These are phyloP conservation scores for Hygrophorus pudorinus DNA, from an alignment of 768 basidiomycete genomes.

Conservation along the genomic window DNA sequence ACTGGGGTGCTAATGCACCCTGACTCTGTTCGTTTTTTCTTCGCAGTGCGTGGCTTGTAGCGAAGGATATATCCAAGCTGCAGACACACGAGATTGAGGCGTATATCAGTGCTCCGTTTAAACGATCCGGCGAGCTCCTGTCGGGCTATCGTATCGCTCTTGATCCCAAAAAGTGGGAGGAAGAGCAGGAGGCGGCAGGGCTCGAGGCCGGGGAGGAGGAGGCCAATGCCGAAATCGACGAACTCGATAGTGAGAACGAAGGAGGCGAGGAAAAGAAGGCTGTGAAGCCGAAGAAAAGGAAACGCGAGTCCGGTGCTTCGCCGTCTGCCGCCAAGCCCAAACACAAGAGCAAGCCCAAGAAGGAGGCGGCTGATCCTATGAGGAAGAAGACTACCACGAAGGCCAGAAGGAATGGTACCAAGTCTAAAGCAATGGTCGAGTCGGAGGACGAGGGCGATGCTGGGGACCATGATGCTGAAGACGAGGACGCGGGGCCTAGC, in stretches of 20 bases:
- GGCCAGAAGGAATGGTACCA: conserved; percentile 45
- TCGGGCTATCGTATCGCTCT: conserved; percentile 64
- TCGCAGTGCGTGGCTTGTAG: conserved; percentile 70
- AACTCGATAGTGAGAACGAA: conserved; percentile 47
- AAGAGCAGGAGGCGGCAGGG: conserved; percentile 18
- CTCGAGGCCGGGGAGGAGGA: conserved; percentile 33
- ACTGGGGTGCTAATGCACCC: neutral
- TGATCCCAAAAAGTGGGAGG: conserved; percentile 53
- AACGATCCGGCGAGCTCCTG: conserved; percentile 67
- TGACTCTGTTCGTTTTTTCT: neutral
- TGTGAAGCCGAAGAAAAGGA: conserved; percentile 32
- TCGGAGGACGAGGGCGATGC: conserved; percentile 61
- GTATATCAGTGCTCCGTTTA: conserved; percentile 69
- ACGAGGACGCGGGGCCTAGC: conserved; percentile 40
- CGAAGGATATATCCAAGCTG: conserved; percentile 76
- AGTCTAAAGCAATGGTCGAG: conserved; percentile 49
- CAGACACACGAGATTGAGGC: conserved; percentile 73
- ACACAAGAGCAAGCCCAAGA: conserved; percentile 36
- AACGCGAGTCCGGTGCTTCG: conserved; percentile 9
- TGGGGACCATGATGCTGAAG: conserved; percentile 34
- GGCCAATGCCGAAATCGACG: conserved; percentile 55
- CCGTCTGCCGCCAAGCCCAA: conserved; percentile 17
- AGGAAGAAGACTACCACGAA: conserved; percentile 21
- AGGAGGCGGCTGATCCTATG: conserved; percentile 26
- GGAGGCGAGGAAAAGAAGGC: conserved; percentile 34